Evolutionary conservation across 352 stramenopile genomes (phyloP), one percentile per base, ranked within the genome.

Genomic region (Chrysophaeum taylorii): DNA sequence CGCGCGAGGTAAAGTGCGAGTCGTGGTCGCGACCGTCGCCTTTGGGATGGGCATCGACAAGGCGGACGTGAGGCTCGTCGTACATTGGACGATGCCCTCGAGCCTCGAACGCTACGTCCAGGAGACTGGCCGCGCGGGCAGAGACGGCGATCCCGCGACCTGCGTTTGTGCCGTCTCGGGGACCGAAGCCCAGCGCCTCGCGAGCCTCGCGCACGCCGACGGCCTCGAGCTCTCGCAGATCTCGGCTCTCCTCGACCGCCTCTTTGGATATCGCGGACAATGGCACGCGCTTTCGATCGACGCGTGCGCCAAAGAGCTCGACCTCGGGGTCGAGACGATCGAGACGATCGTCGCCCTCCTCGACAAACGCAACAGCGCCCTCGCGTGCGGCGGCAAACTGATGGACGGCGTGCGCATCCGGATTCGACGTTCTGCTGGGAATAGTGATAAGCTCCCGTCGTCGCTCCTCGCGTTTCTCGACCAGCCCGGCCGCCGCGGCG

Each of bases 31-130:
- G 2, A 96, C 90, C 18, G 87, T 97, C 41, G 93, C 93, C 0
- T 98, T 98, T 76, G 92, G 93, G 14, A 95, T 98, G 84, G 92
- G 92, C 68, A 96, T 98, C 60, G 92, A 98, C 84, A 97, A 97
- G 79, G 84, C 89, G 52, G 94, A 98, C 80, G 90, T 98, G 29
- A 84, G 86, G 4, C 84, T 85, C 33, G 89, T 98, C 9, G 81
- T 98, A 31, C 94, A 98, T 81, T 87, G 94, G 48, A 89, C 95
- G 70, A 84, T 97, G 70, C 93, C 95, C 4, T 89, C 87, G 43
- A 97, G 89, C 39, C 80, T 86, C 53, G 94, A 98, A 72, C 86
- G 93, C 66, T 97, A 98, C 72, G 74, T 97, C 5, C 93, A 98
- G 81, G 92, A 98, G 73, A 89, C 97, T 57, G 94, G 94, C 4